Evolutionary conservation across 225 moss, liverwort and hornwort genomes (phyloP), one percentile per base, ranked within the genome.

Genomic region (Pleurozium schreberi): DNA sequence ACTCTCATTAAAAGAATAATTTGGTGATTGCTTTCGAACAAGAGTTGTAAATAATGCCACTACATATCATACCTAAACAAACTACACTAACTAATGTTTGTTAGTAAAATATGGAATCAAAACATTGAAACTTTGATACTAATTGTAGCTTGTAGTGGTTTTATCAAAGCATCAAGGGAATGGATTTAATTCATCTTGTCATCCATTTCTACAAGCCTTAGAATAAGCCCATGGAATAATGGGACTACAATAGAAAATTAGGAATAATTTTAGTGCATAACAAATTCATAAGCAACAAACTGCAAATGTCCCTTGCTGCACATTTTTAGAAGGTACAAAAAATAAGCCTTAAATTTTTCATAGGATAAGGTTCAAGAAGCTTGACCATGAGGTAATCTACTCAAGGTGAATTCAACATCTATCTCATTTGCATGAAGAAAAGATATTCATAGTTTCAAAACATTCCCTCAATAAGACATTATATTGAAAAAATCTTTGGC

Each of bases 1-100:
- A 70, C 3, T 43, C 9, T 27, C 27, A 27, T 26, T 8, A 5
- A 3, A 30, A 18, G 18, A 27, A 3, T 30, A 45, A 30, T 47
- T 45, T 6, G 11, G 3, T 30, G 18, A 73, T 45, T 0, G 6
- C 18, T 73, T 73, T 73, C 18, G 47, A 45, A 47, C 3, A 73
- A 30, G 73, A 73, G 30, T 28, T 73, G 18, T 30, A 47, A 45
- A 45, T 7, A 18, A 31, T 18, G 11, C n/a, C n/a, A 74, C 7
- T 0, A 1, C 4, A 47, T 31, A 74, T 49, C 1, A 3, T 74
- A 47, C 0, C 6, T 5, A 47, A 3, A 31, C 2, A 0, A 2
- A 31, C 6, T 18, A 19, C 7, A 18, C 2, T 49, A 33, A 7
- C 7, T 6, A 33, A 33, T 16, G 16, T 71, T 28, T 71, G 17